Conservation (phyloP, 495 filamentous ascomycete genomes). For the Penicillium angulare region DNA sequence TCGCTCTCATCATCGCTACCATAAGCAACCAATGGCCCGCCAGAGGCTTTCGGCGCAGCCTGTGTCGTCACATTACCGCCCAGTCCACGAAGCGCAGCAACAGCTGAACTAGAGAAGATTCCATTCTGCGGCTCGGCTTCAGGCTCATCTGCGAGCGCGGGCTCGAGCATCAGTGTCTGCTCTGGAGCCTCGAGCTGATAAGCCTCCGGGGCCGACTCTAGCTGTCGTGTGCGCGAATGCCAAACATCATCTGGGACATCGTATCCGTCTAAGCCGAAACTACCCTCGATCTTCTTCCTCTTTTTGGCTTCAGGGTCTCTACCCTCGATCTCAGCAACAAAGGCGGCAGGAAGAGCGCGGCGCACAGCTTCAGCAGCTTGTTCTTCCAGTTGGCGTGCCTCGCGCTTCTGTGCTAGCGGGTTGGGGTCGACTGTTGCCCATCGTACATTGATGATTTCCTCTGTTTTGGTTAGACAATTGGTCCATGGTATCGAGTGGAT, state of each 20-base stretch:
- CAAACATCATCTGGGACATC: constrained; percentile 94
- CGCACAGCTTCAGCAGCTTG: constrained; percentile 97
- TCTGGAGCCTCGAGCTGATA: constrained; percentile 45
- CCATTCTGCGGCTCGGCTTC: constrained; percentile 43
- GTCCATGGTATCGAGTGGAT: not conserved
- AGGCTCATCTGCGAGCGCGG: constrained; percentile 19
- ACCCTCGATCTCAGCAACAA: constrained; percentile 92
- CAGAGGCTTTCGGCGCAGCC: constrained; percentile 27
- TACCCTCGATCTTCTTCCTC: constrained; percentile 83
- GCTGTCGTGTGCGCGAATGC: constrained; percentile 64
- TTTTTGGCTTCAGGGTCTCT: constrained; percentile 82
- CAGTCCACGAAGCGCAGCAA: constrained; percentile 64
- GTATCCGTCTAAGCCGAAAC: constrained; percentile 86
- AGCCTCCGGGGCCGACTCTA: constrained; percentile 39
- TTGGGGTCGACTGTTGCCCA: constrained; percentile 98
- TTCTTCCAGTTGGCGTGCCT: constrained; percentile 87
- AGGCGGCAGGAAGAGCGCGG: constrained; percentile 84
- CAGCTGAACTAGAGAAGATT: constrained; percentile 77
- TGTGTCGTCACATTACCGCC: constrained; percentile 38
- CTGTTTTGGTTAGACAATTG: not conserved
- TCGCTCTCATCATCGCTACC: constrained; percentile 85
- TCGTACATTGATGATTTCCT: constrained; percentile 89
- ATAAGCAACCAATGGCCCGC: constrained; percentile 80
- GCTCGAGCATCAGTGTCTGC: constrained; percentile 45
- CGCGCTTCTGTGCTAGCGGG: constrained; percentile 88